A percentile compares a stretch with the other conserved stretches of the same genome.
Conservation (phyloP, 2,329 filamentous ascomycete species). For the Diaporthe citri region DNA sequence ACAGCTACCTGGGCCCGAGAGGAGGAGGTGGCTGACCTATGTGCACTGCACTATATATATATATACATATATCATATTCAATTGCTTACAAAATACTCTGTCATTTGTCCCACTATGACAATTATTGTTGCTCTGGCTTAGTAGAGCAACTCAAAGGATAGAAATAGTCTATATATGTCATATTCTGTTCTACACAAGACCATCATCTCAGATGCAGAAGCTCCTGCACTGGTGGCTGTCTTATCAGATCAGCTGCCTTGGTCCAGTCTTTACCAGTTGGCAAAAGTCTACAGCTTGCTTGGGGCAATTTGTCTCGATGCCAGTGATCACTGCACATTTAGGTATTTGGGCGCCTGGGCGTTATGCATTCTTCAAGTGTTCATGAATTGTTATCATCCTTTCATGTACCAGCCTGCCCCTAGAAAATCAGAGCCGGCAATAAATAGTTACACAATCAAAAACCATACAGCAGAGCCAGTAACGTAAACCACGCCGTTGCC, state of each 20-base stretch:
- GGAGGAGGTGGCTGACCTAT: background rate
- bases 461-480: constrained; percentile 24
- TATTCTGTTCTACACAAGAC: background rate
- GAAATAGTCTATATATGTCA: too few relatives aligned
- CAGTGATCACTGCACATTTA: background rate
- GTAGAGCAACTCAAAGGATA: too few relatives aligned
- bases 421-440: background rate
- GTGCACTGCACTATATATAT: background rate
- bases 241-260: background rate
- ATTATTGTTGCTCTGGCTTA: too few relatives aligned
- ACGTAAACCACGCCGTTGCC: constrained; percentile 18
- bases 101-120: too few relatives aligned
- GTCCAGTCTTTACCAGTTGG: background rate
- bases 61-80: too few relatives aligned
- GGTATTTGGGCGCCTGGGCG: background rate
- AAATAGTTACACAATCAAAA: constrained; percentile 33
- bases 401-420: constrained; percentile 23
- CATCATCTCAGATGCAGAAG: background rate
- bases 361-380: constrained; percentile 2
- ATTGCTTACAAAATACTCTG: too few relatives aligned
- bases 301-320: background rate
- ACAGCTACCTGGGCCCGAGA: background rate
- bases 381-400: constrained; percentile 20
- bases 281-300: background rate
- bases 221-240: too few relatives aligned